Evolutionary conservation across 192 early-diverging fungal species (phyloP).

Genomic region (Coemansia erecta): DNA sequence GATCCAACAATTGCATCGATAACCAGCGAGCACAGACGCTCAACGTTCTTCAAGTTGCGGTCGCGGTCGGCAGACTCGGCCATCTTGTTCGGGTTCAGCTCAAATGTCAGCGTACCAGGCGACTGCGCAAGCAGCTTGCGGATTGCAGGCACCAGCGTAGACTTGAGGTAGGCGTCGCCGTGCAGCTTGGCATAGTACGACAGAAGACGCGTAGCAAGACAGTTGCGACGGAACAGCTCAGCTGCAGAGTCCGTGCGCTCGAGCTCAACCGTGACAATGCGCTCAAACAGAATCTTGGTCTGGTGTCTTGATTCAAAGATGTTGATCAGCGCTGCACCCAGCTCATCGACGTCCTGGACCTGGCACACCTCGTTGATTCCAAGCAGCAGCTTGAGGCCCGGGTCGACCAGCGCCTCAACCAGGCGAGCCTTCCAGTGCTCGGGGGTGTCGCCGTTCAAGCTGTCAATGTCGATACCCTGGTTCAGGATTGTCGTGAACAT

Average conservation of each 20-base stretch:
- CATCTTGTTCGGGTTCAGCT: constrained; percentile 82
- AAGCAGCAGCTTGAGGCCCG: constrained; percentile 73
- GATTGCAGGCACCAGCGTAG: constrained; percentile 77
- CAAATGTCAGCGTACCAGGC: constrained; percentile 76
- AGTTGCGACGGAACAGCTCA: constrained; percentile 89
- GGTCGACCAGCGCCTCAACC: constrained; percentile 69
- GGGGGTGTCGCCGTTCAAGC: constrained; percentile 71
- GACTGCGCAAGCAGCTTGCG: constrained; percentile 64
- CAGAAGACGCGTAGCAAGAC: constrained; percentile 85
- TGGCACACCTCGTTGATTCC: constrained; percentile 83
- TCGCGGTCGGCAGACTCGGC: constrained; percentile 62
- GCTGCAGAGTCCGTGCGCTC: constrained; percentile 77
- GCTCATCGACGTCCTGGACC: constrained; percentile 85
- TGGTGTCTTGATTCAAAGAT: constrained; percentile 78
- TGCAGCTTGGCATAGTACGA: constrained; percentile 79
- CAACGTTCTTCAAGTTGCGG: constrained; percentile 77
- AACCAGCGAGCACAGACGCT: constrained; percentile 69
- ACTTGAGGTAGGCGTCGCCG: constrained; percentile 76
- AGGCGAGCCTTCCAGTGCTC: constrained; percentile 78
- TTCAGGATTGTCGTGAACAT: constrained; percentile 91
- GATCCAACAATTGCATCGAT: constrained; percentile 84
- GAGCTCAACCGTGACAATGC: constrained; percentile 82
- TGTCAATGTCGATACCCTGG: constrained; percentile 82
- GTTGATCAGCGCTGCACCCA: constrained; percentile 71
- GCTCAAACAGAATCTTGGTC: constrained; percentile 71